Conservation (phyloP, 768 basidiomycete genomes). For the Suillus bovinus region DNA sequence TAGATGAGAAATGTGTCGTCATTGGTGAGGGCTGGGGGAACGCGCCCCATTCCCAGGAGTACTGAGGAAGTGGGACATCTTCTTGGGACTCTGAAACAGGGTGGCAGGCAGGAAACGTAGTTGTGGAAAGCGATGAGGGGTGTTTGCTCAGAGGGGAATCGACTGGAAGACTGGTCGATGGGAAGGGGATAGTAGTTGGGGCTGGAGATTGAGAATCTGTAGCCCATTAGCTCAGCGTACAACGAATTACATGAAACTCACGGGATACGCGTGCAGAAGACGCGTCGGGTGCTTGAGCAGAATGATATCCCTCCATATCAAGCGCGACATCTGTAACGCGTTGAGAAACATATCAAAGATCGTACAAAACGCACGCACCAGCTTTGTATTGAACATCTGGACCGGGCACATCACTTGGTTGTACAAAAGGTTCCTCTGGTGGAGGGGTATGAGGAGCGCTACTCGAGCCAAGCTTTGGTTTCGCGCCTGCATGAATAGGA, state of each 20-base stretch:
- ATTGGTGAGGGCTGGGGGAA: conserved; percentile 82
- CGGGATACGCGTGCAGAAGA: conserved; percentile 45
- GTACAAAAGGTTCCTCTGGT: conserved; percentile 45
- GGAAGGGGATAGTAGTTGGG: background rate
- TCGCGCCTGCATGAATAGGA: conserved; percentile 20
- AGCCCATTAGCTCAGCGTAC: background rate
- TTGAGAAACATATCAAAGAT: conserved; percentile 7
- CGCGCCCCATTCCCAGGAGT: conserved; percentile 94
- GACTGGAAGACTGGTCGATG: conserved; percentile 13
- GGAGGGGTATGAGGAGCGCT: conserved; percentile 32
- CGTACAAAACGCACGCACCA: conserved; percentile 36
- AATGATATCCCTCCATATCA: conserved; percentile 83
- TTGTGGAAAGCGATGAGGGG: conserved; percentile 24
- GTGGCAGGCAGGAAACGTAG: conserved; percentile 43
- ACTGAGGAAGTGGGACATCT: conserved; percentile 51
- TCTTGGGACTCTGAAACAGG: conserved; percentile 65
- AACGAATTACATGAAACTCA: conserved; percentile 12
- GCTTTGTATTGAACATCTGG: conserved; percentile 65
- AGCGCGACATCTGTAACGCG: conserved; percentile 63
- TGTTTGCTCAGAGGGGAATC: conserved; percentile 17
- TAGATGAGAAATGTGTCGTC: conserved; percentile 44
- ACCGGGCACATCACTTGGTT: conserved; percentile 42
- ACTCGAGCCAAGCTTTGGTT: background rate
- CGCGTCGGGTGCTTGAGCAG: conserved; percentile 35
- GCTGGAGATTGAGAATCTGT: conserved; percentile 6